A percentile compares a stretch with the other conserved stretches of the same genome.
Evolutionary conservation across 2,329 filamentous ascomycete genomes (phyloP).

Genomic region (Dactylonectria estremocensis): DNA sequence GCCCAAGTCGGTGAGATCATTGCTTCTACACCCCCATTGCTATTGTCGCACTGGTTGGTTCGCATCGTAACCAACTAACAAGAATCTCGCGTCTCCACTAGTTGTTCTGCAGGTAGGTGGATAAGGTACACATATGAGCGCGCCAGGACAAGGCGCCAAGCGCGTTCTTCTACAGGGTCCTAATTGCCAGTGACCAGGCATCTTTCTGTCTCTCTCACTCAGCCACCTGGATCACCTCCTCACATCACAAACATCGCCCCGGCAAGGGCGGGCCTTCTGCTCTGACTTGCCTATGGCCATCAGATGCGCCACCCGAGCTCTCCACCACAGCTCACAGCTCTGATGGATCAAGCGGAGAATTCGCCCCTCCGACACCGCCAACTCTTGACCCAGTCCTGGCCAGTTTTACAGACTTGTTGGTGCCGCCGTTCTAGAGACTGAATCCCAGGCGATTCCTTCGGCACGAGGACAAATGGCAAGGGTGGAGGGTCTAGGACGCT

Average conservation of each 20-base stretch:
- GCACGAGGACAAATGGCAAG: constrained; percentile 4
- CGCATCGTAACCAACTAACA: constrained; percentile 7
- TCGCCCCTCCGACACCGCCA: constrained; percentile 31
- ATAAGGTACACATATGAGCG: background rate
- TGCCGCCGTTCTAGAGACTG: constrained; percentile 29
- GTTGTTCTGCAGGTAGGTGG: background rate
- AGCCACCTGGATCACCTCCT: constrained; percentile 1
- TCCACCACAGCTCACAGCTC: constrained; percentile 33
- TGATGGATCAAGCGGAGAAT: constrained; percentile 24
- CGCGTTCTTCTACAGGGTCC: constrained; percentile 8
- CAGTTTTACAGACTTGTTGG: constrained; percentile 30
- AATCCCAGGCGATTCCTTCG: constrained; percentile 34
- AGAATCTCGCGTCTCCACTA: constrained; percentile 12
- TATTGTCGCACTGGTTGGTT: background rate
- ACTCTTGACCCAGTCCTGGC: constrained; percentile 31
- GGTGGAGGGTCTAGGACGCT: background rate
- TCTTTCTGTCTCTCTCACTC: background rate
- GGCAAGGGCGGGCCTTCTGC: constrained; percentile 11
- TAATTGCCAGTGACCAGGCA: background rate
- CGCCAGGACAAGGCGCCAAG: background rate
- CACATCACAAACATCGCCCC: constrained; percentile 1
- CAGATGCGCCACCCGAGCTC: constrained; percentile 27
- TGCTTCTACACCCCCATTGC: constrained; percentile 1
- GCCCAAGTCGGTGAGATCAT: constrained; percentile 9
- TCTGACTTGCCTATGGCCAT: constrained; percentile 12